Percentiles rank a stretch among this genome's conserved stretches.
phyloP scores from a whole-genome alignment of 1,284 basidiomycete genomes.

The Boletus semigastroideus region DNA sequence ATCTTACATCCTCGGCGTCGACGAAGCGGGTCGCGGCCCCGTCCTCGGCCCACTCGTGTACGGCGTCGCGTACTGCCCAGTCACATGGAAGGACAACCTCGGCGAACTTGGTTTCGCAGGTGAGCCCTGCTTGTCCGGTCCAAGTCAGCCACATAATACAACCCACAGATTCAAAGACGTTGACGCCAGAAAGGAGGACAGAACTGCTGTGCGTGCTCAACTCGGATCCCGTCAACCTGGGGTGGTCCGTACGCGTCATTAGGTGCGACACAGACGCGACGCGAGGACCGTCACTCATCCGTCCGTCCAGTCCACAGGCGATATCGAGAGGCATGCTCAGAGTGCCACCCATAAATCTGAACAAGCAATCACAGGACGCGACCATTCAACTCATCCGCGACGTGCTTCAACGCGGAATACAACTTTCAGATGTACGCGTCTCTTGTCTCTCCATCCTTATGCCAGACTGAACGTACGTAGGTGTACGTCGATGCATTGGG shows the following conservation, averaged over 20 bases:
- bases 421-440: conserved; percentile 70
- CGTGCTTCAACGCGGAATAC: conserved; percentile 77
- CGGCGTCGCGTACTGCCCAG: conserved; percentile 90
- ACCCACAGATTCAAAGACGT: conserved; percentile 82
- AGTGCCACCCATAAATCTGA: conserved; percentile 83
- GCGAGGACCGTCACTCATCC: conserved; percentile 6
- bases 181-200: conserved; percentile 75
- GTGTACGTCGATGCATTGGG: conserved; percentile 97
- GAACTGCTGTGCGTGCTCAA: conserved; percentile 60
- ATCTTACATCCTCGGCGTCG: conserved; percentile 90
- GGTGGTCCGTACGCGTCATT: conserved; percentile 83
- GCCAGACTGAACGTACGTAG: conserved; percentile 37
- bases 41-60: conserved; percentile 95
- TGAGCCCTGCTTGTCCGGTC: conserved; percentile 24
- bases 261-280: conserved; percentile 41
- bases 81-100: conserved; percentile 72
- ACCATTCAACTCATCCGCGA: conserved; percentile 87
- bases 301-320: conserved; percentile 71
- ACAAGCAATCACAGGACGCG: conserved; percentile 90
- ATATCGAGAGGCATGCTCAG: conserved; percentile 93
- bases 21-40: conserved; percentile 95
- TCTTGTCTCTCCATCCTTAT: neutral
- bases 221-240: conserved; percentile 67
- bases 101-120: conserved; percentile 89
- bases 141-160: neutral